Evolutionary conservation across 2,329 filamentous ascomycete species (phyloP), one percentile per base, ranked within the genome.

Genomic region (Pseudogymnoascus sp.): DNA sequence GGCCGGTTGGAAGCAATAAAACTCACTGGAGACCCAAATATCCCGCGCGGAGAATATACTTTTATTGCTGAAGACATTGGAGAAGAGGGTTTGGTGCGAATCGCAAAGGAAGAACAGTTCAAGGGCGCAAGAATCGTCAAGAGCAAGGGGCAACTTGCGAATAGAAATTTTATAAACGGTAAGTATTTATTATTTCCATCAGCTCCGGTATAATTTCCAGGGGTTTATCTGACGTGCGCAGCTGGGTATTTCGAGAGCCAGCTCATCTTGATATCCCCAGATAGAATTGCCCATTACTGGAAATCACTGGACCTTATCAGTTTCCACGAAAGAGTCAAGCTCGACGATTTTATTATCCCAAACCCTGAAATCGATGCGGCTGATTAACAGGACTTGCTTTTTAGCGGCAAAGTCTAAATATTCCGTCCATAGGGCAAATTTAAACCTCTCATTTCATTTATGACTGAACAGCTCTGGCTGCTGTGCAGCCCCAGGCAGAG

Each of bases 11-110:
- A 92, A 72, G 93, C 89, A 0, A 86, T 97, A 70, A 97, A 97
- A 72, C 77, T 99, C 35, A 97, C 93, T 0, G 93, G 93, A 0
- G 93, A 99, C 70, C 85, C 88, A 0, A 95, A 97, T 67, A 86
- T 97, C 12, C 93, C 93, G 0, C 82, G 92, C 7, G 93, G 92
- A 7, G 88, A 97, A 73, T 85, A 87, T 67, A 90, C 89, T 0
- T 97, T 96, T 72, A 80, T 90, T 3, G 88, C 86, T 0, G 83
- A 90, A 4, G 91, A 97, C 67, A 83, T 97, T 36, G 87, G 89
- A 0, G 78, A 81, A 0, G 75, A 71, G 0, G 90, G 90, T 0
- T 79, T 87, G 21, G 74, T 93, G 0, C 78, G 86, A 0, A 76
- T 85, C 1, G 84, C 87, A 0, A 77, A 82, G 1, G 87, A 92